Conservation (phyloP, 2,329 filamentous ascomycete species). For the Nemania diffusa region DNA sequence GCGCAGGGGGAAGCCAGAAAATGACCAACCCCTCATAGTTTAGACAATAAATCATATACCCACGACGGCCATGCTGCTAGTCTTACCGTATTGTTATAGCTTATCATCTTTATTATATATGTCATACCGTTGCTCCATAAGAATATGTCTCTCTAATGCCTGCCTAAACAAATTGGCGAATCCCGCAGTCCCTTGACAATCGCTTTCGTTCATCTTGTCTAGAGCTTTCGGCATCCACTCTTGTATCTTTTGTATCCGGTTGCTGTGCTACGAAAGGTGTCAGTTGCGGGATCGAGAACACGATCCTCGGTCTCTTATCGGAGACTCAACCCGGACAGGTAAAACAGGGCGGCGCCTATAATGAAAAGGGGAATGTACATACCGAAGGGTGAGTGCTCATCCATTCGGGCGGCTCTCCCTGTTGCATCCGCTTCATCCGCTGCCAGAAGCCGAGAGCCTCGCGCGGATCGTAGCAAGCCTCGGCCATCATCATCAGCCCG, state of each 20-base stretch:
- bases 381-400: conserved; percentile 81
- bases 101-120: conserved; percentile 22
- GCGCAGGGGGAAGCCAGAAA: neutral
- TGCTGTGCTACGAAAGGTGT: conserved; percentile 60
- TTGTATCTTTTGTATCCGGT: conserved; percentile 71
- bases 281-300: conserved; percentile 11
- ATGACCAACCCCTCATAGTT: too few relatives aligned
- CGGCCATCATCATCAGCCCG: conserved; percentile 83
- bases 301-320: conserved; percentile 29
- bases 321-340: conserved; percentile 1
- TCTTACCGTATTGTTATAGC: neutral
- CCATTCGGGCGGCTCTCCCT: conserved; percentile 71
- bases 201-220: conserved; percentile 63
- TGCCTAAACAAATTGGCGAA: conserved; percentile 65
- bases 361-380: conserved; percentile 45
- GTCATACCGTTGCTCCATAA: conserved; percentile 43
- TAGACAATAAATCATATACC: neutral
- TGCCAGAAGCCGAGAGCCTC: conserved; percentile 74
- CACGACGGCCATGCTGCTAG: neutral
- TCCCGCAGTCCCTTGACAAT: conserved; percentile 62
- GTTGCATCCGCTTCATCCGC: conserved; percentile 66
- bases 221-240: conserved; percentile 70
- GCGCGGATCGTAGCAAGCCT: conserved; percentile 78
- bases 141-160: conserved; percentile 55
- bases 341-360: neutral